Evolutionary conservation across 768 basidiomycete species (phyloP), one percentile per base, ranked within the genome.

Genomic region (Boletus rubroflammeus): DNA sequence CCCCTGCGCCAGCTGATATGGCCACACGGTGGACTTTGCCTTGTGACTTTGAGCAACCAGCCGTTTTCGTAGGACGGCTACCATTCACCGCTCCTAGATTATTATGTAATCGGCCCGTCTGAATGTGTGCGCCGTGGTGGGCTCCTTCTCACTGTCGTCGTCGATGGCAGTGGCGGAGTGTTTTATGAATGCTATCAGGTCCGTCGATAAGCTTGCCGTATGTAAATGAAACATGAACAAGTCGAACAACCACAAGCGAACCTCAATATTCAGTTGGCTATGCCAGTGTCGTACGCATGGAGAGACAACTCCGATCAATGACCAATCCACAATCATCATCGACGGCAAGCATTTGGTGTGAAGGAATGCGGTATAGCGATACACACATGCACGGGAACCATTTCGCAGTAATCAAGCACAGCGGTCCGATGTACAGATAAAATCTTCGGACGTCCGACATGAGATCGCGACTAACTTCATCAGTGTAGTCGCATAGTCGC

Each of bases 61-160:
- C 17, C 5, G 23, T 50, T 53, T 49, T 44, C 41, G 56, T 34
- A 9, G 23, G 14, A 45, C 55, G 60, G 55, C 46, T 32, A 38
- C 15, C 50, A 9, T 36, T 38, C 50, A 49, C 50, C 54, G 50
- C 8, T 15, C 1, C 25, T 43, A 0, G n/a, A 53, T 58, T 64
- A 65, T 52, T 64, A 65, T 52, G 55, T 58, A 63, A 59, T 38
- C 3, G 1, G 11, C 28, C 3, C 10, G 43, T 53, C n/a, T n/a
- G n/a, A n/a, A n/a, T n/a, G 26, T 32, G 11, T 31, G 10, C n/a
- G 10, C n/a, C n/a, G 25, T 13, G 7, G 44, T 19, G 11, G 10
- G 11, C 13, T 40, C 8, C n/a, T 28, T 14, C 25, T 51, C 48
- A 9, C 6, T 9, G 26, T 3, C 21, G 26, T 29, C 8, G 25